Evolutionary conservation across 177 flowering plant species (phyloP), one percentile per base, ranked within the genome.

Genomic region (Vitis hybrid): DNA sequence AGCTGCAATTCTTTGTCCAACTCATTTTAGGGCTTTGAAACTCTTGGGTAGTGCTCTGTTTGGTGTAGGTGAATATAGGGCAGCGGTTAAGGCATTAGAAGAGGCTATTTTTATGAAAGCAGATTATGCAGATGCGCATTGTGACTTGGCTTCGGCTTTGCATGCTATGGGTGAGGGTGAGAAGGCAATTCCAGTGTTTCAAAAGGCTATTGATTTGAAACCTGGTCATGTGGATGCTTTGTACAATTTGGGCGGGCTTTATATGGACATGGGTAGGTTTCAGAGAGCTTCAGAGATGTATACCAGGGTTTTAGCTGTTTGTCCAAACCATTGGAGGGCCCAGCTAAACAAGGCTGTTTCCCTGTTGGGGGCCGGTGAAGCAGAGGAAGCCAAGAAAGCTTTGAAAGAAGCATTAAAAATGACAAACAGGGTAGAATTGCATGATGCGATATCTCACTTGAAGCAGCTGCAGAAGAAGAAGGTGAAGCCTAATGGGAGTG

Each of bases 241-340:
- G 74, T 96, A 93, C 68, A 93, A 93, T 75, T 61, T 96, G 66
- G 99, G 97, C 59, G 92, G 94, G 62, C 85, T 93, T 51, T 93
- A 85, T 71, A 87, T 91, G 97, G 97, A 92, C 70, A 73, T 89
- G 80, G 97, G 98, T 67, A 83, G 97, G 84, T 93, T 90, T 77
- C 99, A 84, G 75, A 85, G 98, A 73, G 99, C 99, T 68, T 88
- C 99, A 2, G 98, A 90, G 82, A 93, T 93, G 98, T 95, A 95
- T 66, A 82, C 91, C 19, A 81, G 99, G 88, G 98, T 95, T 73
- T 74, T 95, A 48, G 83, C 89, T 5, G 87, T 93, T 52, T 88
- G 90, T 85, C 98, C 99, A 0, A 89, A 87, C 71, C 96, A 95
- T 76, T 95, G 99, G 99, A 83, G 92, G 19, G 99, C 97, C 3